These are phyloP conservation scores for Verticillium klebahnii DNA, from an alignment of 2,329 filamentous ascomycete genomes.

Conservation along the genomic window DNA sequence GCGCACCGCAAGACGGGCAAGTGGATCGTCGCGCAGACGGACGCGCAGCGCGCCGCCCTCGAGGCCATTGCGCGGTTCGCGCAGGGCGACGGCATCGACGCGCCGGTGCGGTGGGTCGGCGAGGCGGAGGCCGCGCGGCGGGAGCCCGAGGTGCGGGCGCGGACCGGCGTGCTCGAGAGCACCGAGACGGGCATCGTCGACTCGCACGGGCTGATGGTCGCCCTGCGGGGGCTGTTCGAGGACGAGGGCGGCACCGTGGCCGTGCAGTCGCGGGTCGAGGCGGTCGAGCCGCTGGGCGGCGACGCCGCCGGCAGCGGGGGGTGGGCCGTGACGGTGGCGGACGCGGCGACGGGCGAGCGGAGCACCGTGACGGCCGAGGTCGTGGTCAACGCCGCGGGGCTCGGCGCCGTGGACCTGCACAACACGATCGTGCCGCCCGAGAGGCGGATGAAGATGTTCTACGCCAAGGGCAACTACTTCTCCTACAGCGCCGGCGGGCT, in stretches of 20 bases:
- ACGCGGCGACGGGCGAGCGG: slow-evolving; percentile 39
- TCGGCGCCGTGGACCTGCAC: slow-evolving; percentile 69
- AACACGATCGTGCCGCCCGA: slow-evolving; percentile 71
- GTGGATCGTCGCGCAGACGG: slow-evolving; percentile 89
- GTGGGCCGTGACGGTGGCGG: slow-evolving; percentile 62
- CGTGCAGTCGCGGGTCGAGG: slow-evolving; percentile 60
- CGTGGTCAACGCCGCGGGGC: slow-evolving; percentile 80
- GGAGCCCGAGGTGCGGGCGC: slow-evolving; percentile 74
- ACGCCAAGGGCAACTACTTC: slow-evolving; percentile 95
- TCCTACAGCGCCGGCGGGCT: slow-evolving; percentile 61
- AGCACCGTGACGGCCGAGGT: slow-evolving; percentile 67
- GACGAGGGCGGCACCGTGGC: slow-evolving; percentile 71
- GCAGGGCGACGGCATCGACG: slow-evolving; percentile 27
- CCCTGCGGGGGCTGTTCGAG: slow-evolving; percentile 71
- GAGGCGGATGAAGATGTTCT: slow-evolving; percentile 60
- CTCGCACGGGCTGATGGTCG: slow-evolving; percentile 78
- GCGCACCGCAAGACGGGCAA: slow-evolving; percentile 75
- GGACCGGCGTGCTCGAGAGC: slow-evolving; percentile 73
- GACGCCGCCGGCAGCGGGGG: slow-evolving; percentile 45
- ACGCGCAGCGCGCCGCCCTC: slow-evolving; percentile 60
- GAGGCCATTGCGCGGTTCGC: slow-evolving; percentile 44
- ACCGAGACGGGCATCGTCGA: slow-evolving; percentile 88
- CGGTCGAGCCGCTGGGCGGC: slow-evolving; percentile 44
- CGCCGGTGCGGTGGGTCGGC: slow-evolving; percentile 69
- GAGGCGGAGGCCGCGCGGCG: slow-evolving; percentile 53